Evolutionary conservation across 2,329 filamentous ascomycete genomes (phyloP).

Genomic region (Pyrenochaeta sp.): DNA sequence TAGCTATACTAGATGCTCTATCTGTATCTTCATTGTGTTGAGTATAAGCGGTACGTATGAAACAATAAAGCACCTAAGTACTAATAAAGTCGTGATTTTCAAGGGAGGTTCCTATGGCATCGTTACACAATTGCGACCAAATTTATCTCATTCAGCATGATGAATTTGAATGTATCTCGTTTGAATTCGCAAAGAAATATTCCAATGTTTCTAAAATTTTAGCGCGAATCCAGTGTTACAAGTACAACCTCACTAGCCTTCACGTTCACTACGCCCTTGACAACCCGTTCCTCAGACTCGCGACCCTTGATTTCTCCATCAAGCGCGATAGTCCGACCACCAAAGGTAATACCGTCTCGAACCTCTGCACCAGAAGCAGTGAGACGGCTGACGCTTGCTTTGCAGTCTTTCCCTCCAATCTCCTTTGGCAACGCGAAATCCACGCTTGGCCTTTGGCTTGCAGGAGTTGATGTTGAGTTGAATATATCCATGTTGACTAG

Average conservation of each 20-base stretch:
- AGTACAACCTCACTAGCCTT: constrained; percentile 16
- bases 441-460: constrained; percentile 5
- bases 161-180: no score
- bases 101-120: no score
- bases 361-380: constrained; percentile 19
- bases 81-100: no score
- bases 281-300: constrained; percentile 6
- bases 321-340: constrained; percentile 10
- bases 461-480: constrained; percentile 17
- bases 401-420: constrained; percentile 4
- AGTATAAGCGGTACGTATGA: no score
- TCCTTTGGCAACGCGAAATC: constrained; percentile 11
- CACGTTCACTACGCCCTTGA: constrained; percentile 10
- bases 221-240: no score
- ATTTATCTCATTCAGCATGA: no score
- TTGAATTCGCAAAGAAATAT: no score
- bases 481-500: constrained; percentile 22
- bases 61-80: no score
- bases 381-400: constrained; percentile 9
- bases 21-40: no score
- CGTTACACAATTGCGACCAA: no score
- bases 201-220: no score
- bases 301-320: constrained; percentile 16
- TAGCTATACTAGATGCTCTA: no score
- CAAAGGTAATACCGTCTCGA: constrained; percentile 13